Evolutionary conservation across 208 protist genomes (phyloP).

Genomic region (Leishmania amazonensis): DNA sequence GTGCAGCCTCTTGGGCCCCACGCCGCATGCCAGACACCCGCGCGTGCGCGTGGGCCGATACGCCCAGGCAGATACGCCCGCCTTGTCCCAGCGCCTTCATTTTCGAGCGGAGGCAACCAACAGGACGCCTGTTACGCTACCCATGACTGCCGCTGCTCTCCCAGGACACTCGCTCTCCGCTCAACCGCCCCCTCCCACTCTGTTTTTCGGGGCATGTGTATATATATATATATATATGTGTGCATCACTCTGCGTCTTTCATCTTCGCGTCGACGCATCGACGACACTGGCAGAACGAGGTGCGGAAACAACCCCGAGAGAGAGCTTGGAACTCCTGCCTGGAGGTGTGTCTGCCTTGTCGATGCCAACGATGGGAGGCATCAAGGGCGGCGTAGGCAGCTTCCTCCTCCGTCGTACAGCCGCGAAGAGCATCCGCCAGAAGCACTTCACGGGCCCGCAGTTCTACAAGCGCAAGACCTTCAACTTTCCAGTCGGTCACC

Average conservation of each 20-base stretch:
- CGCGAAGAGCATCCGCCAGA: constrained; percentile 70
- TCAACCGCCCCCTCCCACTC: not conserved
- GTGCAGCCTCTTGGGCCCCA: not conserved
- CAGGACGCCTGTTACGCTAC: not conserved
- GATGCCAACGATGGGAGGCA: constrained; percentile 40
- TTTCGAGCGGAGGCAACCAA: not conserved
- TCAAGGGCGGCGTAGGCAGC: constrained; percentile 78
- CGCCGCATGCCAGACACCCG: not conserved
- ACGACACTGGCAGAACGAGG: not conserved
- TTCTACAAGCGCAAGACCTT: constrained; percentile 83
- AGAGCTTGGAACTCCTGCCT: not conserved
- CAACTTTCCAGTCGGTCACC: constrained; percentile 55
- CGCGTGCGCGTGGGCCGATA: not conserved
- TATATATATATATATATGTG: not conserved
- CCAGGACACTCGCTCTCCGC: not conserved
- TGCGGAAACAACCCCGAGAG: not conserved
- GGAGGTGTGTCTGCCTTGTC: not conserved
- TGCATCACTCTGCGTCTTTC: not conserved
- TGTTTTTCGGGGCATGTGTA: not conserved
- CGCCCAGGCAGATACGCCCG: not conserved
- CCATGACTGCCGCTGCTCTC: not conserved
- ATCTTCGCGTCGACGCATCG: not conserved
- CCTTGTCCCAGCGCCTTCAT: not conserved
- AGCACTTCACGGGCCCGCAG: constrained; percentile 78
- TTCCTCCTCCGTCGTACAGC: constrained; percentile 76